Conservation (phyloP, 495 filamentous ascomycete species). For the Aspergillus sparsus region DNA sequence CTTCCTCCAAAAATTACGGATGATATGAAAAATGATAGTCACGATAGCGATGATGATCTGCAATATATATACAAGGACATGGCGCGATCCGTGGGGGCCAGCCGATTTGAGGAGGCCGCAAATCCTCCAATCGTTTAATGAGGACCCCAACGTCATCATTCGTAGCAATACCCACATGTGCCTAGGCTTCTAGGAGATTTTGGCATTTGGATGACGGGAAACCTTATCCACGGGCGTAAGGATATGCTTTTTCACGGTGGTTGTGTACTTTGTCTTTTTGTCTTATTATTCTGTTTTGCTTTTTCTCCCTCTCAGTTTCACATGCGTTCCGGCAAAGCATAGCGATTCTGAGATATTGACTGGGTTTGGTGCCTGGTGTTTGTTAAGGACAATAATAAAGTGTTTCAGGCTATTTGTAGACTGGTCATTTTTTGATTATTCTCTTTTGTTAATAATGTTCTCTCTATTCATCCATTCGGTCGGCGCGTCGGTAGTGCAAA, state of each 20-base stretch:
- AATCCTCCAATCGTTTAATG: background rate
- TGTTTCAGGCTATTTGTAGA: background rate
- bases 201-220: background rate
- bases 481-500: slow-evolving; percentile 1
- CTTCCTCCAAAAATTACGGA: background rate
- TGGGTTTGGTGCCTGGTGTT: background rate
- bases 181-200: background rate
- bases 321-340: background rate
- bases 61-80: slow-evolving; percentile 2
- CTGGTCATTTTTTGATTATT: background rate
- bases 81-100: background rate
- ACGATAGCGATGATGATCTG: slow-evolving; percentile 14
- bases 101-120: background rate
- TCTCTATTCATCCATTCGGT: background rate
- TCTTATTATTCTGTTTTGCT: background rate
- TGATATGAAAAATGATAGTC: slow-evolving; percentile 5
- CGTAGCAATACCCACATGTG: background rate
- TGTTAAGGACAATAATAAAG: background rate
- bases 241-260: background rate
- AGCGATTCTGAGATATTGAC: background rate
- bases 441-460: background rate
- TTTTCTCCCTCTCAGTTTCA: background rate
- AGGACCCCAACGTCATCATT: background rate
- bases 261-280: background rate
- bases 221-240: background rate